Evolutionary conservation across 768 basidiomycete species (phyloP), one percentile per base, ranked within the genome.

Genomic region (Pleurotus cornucopiae): DNA sequence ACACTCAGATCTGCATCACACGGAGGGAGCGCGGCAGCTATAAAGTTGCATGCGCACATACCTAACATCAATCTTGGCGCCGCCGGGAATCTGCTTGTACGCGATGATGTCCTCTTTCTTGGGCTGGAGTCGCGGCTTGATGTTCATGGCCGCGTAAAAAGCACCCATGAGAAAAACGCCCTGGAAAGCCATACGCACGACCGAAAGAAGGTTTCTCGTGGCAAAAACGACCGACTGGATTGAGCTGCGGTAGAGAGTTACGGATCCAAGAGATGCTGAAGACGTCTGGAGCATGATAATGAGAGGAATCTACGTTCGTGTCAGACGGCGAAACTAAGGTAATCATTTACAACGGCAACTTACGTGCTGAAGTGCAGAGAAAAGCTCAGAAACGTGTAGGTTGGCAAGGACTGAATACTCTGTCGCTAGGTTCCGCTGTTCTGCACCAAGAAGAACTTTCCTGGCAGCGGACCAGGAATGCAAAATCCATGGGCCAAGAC

Each of bases 81-180:
- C 93, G 26, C 73, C 74, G 6, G 72, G 67, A 34, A 71, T 61
- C 40, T 75, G 70, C 48, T 68, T 69, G 66, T 85, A 91, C 26
- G 66, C 70, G 40, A 79, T 71, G 21, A 67, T 64, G 47, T 84
- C 77, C 49, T 83, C 80, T 23, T 79, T 72, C 51, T 70, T 70
- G 30, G 89, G 89, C 59, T 86, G 81, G 39, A 93, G 67, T 60
- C 77, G 78, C 23, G 88, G 88, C 60, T 82, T 80, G 58, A 92
- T 70, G 60, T 80, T 78, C 75, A 84, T 85, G 47, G 88, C 86
- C 45, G 89, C 89, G 63, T 82, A 85, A 65, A 92, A 94, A 5
- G 92, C 91, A 47, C 86, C 88, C 84, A 94, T 87, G 57, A 91
- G 75, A 72, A 95, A 94, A 49, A 94, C 79, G 30, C 84, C 83